Evolutionary conservation across 1,139 yeast genomes (phyloP).

Genomic region (Protomyces lactucae-debilis): DNA sequence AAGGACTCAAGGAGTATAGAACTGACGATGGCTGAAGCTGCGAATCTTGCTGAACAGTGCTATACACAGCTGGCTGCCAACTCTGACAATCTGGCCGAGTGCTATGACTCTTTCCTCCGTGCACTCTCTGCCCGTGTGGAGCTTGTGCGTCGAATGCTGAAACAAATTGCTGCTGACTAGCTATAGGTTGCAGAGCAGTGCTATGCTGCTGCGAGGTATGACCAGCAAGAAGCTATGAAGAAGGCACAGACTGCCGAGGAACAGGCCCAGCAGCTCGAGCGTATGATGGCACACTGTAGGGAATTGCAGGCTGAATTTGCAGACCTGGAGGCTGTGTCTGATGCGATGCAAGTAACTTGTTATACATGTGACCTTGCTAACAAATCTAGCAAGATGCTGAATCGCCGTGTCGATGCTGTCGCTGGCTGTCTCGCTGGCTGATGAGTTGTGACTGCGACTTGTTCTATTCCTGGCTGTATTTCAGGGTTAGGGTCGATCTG

Average conservation of each 20-base stretch:
- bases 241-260: conserved; percentile 2
- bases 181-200: conserved; percentile 14
- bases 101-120: conserved; percentile 4
- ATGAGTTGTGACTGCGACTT: too few species aligned
- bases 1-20: too few species aligned
- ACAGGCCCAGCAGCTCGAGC: conserved; percentile 4
- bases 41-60: conserved; percentile 11
- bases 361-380: neutral
- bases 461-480: too few species aligned
- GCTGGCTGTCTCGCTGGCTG: neutral
- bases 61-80: conserved; percentile 9
- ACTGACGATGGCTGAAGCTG: neutral
- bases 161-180: neutral
- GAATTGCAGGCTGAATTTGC: conserved; percentile 16
- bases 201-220: conserved; percentile 11
- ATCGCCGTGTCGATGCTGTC: neutral
- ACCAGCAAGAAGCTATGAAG: conserved; percentile 5
- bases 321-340: neutral
- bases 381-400: neutral
- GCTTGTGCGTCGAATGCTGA: neutral
- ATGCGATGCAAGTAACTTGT: conserved; percentile 7
- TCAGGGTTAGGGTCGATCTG: too few species aligned
- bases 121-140: conserved; percentile 1
- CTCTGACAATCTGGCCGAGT: conserved; percentile 1
- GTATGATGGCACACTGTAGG: conserved; percentile 6